Base-by-base conservation (phyloP, 129 eudicot genomes). In the Ambrosia artemisiifolia region DNA sequence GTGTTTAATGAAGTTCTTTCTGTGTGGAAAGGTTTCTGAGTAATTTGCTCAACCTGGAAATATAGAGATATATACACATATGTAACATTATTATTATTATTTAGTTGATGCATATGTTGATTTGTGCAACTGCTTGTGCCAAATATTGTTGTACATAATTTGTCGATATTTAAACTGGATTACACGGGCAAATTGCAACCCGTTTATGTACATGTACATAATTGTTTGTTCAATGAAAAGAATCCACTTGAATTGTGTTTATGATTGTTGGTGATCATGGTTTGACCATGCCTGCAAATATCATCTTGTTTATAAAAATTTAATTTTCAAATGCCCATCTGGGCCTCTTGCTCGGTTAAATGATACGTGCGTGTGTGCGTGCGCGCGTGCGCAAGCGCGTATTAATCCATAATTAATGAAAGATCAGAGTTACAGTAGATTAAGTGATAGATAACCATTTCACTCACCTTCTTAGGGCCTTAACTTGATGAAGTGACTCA, bases 11-110 rank as follows among this genome's bases (percentile, higher is more conserved):
- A 91, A 84, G 84, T 95, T 79, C 97, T 95, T 74, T 86, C 74
- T 60, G 88, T 81, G 35, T 95, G 99, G 99, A 95, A 90, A 81
- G 99, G 99, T 46, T 95, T 95, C 88, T 95, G 82, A 85, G 67
- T 40, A 54, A 57, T 43, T 55, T 55, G 53, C 55, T 56, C 73
- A 38, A 65, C 67, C 60, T 67, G 68, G 16, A 67, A 70, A 77
- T 63, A 50, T 50, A 70, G 28, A 62, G 11, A 51, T 75, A 75
- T 65, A 65, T 32, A 13, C 2, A 14, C 20, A 35, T 57, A 46
- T 3, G 56, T 63, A 65, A 34, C 32, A 38, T 47, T 36, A 32
- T 51, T 30, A 38, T 47, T 36, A 32, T 51, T 30, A 17, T 20
- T 69, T 84, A 13, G 24, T 63, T 76, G 65, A 57, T 43, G 65